phyloP scores from a whole-genome alignment of 2,329 filamentous ascomycete species.

The Ophiostoma sp. region DNA sequence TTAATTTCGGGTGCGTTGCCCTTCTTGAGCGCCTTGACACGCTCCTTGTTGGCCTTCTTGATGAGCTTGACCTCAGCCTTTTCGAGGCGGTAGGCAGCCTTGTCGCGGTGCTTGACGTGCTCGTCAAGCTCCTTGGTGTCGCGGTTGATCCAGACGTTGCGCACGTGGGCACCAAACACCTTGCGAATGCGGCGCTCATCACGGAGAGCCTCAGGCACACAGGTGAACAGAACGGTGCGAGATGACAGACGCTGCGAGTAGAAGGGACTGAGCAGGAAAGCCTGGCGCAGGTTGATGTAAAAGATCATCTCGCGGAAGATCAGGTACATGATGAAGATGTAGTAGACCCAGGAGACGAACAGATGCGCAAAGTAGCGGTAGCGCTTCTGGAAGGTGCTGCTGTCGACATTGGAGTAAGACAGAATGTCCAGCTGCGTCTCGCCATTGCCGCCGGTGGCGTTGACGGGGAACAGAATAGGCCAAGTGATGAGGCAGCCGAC shows the following conservation, averaged over 20 bases:
- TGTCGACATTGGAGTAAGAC: slow-evolving; percentile 72
- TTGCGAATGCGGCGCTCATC: slow-evolving; percentile 73
- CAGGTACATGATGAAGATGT: slow-evolving; percentile 83
- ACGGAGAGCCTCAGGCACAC: slow-evolving; percentile 76
- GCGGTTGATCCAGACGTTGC: slow-evolving; percentile 79
- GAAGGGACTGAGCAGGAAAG: slow-evolving; percentile 80
- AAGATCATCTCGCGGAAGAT: slow-evolving; percentile 88
- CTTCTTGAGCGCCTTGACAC: slow-evolving; percentile 68
- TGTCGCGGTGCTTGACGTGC: slow-evolving; percentile 77
- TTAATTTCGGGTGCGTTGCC: slow-evolving; percentile 39
- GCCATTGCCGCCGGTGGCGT: slow-evolving; percentile 73
- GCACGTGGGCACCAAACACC: slow-evolving; percentile 80
- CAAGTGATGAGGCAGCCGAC: slow-evolving; percentile 82
- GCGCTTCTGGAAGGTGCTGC: slow-evolving; percentile 49
- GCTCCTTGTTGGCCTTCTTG: slow-evolving; percentile 70
- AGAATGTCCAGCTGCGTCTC: slow-evolving; percentile 71
- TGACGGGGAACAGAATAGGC: slow-evolving; percentile 83
- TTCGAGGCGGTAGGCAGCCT: slow-evolving; percentile 78
- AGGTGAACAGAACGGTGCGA: slow-evolving; percentile 85
- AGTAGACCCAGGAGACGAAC: slow-evolving; percentile 80
- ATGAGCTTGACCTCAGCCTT: slow-evolving; percentile 84
- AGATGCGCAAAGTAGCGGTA: slow-evolving; percentile 79
- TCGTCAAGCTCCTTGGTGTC: slow-evolving; percentile 77
- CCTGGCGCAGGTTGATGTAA: slow-evolving; percentile 92
- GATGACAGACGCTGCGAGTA: slow-evolving; percentile 86